These are phyloP conservation scores for Hymenoscyphus repandus DNA, from an alignment of 2,329 filamentous ascomycete genomes.

Conservation along the genomic window DNA sequence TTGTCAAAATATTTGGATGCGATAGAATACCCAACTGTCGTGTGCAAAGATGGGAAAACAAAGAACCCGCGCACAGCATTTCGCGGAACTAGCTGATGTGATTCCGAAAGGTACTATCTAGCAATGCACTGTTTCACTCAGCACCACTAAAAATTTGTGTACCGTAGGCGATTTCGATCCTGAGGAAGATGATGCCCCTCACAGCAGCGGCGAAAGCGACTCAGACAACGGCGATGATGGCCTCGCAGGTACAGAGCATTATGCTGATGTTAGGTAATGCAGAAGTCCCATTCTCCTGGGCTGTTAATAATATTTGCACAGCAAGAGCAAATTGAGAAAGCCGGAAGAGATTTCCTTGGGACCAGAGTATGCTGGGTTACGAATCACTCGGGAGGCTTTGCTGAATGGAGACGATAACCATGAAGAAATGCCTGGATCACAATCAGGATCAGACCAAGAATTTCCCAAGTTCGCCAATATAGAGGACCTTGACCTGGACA, in stretches of 20 bases:
- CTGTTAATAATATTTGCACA: constrained; percentile 29
- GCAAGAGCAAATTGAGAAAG: constrained; percentile 78
- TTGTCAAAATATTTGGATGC: constrained; percentile 20
- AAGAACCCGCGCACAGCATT: constrained; percentile 49
- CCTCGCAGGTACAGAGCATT: constrained; percentile 75
- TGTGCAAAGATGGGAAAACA: constrained; percentile 42
- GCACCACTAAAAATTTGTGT: background rate
- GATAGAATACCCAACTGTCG: too few species aligned
- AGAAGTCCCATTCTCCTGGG: background rate
- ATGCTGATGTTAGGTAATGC: constrained; percentile 65
- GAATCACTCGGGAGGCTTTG: constrained; percentile 65
- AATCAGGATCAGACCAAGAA: constrained; percentile 31
- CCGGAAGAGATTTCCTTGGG: constrained; percentile 65
- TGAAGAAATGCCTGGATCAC: constrained; percentile 40
- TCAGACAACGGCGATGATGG: constrained; percentile 46
- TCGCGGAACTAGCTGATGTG: constrained; percentile 57
- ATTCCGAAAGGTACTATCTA: constrained; percentile 43
- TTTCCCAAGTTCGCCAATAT: constrained; percentile 40
- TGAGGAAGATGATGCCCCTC: constrained; percentile 29
- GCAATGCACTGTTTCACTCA: background rate
- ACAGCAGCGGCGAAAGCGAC: constrained; percentile 36
- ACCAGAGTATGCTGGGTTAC: constrained; percentile 72
- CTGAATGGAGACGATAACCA: constrained; percentile 50
- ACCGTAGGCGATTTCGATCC: constrained; percentile 33
- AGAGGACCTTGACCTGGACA: constrained; percentile 48